Percentiles rank a stretch among this genome's conserved stretches.
These are phyloP conservation scores for Podochytrium sp. DNA, from an alignment of 192 early-diverging fungal species.

Conservation along the genomic window DNA sequence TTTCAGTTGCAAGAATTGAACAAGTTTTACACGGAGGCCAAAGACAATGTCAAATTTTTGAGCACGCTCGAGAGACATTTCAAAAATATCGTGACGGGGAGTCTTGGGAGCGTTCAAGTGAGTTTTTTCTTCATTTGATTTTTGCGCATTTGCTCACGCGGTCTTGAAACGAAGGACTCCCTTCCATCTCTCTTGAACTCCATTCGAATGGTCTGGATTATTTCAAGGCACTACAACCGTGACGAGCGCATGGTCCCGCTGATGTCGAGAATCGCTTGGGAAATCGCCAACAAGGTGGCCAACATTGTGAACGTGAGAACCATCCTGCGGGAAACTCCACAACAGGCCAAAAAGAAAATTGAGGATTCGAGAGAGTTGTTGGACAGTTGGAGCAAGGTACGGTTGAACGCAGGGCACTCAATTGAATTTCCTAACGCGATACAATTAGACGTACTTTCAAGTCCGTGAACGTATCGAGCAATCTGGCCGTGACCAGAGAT, in stretches of 20 bases:
- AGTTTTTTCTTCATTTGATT: neutral
- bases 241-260: conserved; percentile 71
- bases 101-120: conserved; percentile 53
- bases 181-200: conserved; percentile 62
- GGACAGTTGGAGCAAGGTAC: conserved; percentile 60
- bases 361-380: conserved; percentile 58
- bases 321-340: conserved; percentile 56
- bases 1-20: conserved; percentile 61
- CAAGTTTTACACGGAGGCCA: conserved; percentile 65
- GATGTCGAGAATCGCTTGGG: conserved; percentile 66
- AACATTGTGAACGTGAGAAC: conserved; percentile 61
- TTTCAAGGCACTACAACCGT: conserved; percentile 68
- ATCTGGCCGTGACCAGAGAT: conserved; percentile 66
- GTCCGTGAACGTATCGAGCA: conserved; percentile 67
- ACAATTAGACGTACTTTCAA: conserved; percentile 57
- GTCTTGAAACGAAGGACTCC: conserved; percentile 51
- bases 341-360: conserved; percentile 60
- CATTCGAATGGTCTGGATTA: conserved; percentile 72
- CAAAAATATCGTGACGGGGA: conserved; percentile 62
- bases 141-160: neutral
- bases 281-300: conserved; percentile 62
- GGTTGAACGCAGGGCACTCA: neutral
- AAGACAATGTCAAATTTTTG: conserved; percentile 71
- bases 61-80: conserved; percentile 67
- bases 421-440: conserved; percentile 3